These are phyloP conservation scores for Clausena lansium DNA, from an alignment of 345 rosid genomes.

Conservation along the genomic window DNA sequence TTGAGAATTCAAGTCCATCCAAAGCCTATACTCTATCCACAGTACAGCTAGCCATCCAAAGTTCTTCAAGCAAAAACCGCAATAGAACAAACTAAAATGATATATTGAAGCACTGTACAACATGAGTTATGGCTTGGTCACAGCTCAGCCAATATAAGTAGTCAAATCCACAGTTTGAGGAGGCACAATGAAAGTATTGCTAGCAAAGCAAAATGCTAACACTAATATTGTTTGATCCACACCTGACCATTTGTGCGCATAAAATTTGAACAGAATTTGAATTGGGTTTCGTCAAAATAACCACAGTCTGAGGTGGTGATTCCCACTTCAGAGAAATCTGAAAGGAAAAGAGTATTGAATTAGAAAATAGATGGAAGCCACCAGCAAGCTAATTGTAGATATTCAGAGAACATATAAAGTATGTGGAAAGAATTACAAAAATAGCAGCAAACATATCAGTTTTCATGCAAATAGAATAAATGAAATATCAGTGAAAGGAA, in stretches of 20 bases:
- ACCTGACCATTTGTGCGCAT: constrained; percentile 92
- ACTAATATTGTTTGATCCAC: constrained; percentile 16
- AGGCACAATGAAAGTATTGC: neutral
- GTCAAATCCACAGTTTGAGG: neutral
- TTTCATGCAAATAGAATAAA: neutral
- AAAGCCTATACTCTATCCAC: neutral
- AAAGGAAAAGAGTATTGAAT: constrained; percentile 25
- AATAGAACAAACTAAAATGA: neutral
- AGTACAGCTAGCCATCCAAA: neutral
- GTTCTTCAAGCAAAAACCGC: neutral
- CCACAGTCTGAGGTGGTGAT: constrained; percentile 82
- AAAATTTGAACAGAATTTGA: constrained; percentile 72
- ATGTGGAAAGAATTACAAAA: neutral
- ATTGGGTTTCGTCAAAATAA: constrained; percentile 89
- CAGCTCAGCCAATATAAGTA: neutral
- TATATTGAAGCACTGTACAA: neutral
- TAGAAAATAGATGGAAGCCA: constrained; percentile 21
- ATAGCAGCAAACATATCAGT: neutral
- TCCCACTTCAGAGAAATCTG: constrained; percentile 99
- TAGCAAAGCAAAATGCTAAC: constrained; percentile 11
- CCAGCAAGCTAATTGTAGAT: constrained; percentile 3
- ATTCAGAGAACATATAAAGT: neutral
- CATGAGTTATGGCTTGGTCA: neutral
- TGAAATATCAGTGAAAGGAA: neutral
- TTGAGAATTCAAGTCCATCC: neutral